A percentile compares a stretch with the other conserved stretches of the same genome.
Conservation (phyloP, 257 asterid species). For the Petunia axillaris region DNA sequence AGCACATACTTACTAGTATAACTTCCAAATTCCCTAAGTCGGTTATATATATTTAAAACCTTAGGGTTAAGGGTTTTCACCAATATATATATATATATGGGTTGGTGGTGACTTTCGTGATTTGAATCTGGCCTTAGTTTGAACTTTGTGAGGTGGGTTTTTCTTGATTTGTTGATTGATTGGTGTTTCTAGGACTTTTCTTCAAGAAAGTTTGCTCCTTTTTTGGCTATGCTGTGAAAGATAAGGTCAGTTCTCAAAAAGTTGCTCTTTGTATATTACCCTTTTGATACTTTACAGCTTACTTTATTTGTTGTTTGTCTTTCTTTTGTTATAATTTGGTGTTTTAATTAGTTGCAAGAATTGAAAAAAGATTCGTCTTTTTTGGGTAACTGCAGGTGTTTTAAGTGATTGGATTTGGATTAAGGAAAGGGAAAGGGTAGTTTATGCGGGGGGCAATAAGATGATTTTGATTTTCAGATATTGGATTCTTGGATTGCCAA, state of each 20-base stretch:
- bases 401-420: conserved; percentile 12
- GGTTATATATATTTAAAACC: neutral
- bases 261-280: neutral
- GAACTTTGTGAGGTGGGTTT: neutral
- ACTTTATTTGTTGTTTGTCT: neutral
- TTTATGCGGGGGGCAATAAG: conserved; percentile 5
- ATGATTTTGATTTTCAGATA: conserved; percentile 32
- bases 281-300: neutral
- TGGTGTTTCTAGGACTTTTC: neutral
- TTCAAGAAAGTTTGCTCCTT: neutral
- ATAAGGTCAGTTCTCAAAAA: neutral
- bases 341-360: neutral
- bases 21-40: conserved; percentile 8
- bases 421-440: neutral
- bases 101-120: neutral
- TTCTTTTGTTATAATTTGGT: neutral
- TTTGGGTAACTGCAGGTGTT: conserved; percentile 11
- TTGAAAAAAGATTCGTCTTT: neutral
- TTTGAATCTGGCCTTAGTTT: neutral
- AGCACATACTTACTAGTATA: neutral
- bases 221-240: neutral
- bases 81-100: neutral
- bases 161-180: conserved; percentile 4
- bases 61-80: conserved; percentile 9
- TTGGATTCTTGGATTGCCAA: conserved; percentile 33